Evolutionary conservation across 73 alveolate genomes (phyloP).

Genomic region (Uronychia binucleata): DNA sequence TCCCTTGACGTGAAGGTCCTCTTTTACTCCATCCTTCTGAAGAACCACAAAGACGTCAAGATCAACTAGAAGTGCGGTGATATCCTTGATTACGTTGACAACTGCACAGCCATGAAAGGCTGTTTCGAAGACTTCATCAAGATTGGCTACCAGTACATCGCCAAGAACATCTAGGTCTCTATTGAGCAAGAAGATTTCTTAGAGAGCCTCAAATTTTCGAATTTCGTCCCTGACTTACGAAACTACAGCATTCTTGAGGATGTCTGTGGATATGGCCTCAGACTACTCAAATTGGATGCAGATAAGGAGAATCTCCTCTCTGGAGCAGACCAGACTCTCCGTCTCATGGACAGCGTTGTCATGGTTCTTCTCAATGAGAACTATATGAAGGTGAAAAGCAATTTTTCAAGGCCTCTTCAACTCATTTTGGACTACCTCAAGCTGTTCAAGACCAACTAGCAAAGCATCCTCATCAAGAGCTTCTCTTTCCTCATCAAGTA

Average conservation of each 20-base stretch:
- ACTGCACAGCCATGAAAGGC: background rate
- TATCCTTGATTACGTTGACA: background rate
- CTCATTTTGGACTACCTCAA: background rate
- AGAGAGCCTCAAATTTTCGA: background rate
- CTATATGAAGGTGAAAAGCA: background rate
- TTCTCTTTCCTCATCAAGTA: background rate
- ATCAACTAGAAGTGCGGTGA: background rate
- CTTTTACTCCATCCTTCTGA: background rate
- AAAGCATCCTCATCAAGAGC: background rate
- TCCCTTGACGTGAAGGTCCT: background rate
- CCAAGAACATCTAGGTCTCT: background rate
- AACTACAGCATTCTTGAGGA: background rate
- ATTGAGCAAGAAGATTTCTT: background rate
- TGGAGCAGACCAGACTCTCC: no score
- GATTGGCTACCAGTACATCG: background rate
- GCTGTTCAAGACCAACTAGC: background rate
- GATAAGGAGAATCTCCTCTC: background rate
- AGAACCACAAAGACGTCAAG: background rate
- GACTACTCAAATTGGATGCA: background rate
- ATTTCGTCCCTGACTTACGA: background rate
- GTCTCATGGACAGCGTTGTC: background rate
- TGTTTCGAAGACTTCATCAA: background rate
- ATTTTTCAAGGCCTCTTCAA: background rate
- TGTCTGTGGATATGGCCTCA: background rate
- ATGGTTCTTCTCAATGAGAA: background rate